Evolutionary conservation across 768 basidiomycete genomes (phyloP).

Genomic region (Butyriboletus loyo): DNA sequence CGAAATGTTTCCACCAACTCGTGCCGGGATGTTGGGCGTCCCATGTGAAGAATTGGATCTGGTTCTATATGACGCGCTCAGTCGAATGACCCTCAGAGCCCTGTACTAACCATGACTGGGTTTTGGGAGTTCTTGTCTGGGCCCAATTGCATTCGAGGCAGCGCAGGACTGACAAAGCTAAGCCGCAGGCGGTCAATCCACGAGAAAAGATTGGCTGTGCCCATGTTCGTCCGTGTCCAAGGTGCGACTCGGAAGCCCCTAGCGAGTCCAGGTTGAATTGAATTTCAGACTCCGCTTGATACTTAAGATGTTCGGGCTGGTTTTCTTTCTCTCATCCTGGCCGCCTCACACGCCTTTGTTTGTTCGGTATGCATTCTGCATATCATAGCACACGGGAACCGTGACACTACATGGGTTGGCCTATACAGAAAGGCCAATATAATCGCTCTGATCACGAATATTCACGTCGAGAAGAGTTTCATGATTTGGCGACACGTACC

Average conservation of each 20-base stretch:
- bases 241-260: not conserved
- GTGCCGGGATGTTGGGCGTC: constrained; percentile 50
- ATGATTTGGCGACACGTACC: constrained; percentile 66
- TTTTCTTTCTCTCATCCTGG: constrained; percentile 30
- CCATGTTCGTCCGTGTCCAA: constrained; percentile 6
- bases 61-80: not conserved
- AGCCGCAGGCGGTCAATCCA: constrained; percentile 27
- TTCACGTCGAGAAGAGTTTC: constrained; percentile 81
- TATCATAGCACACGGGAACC: constrained; percentile 44
- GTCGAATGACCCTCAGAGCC: not conserved
- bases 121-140: constrained; percentile 49
- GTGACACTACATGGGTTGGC: constrained; percentile 45
- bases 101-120: constrained; percentile 60
- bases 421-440: constrained; percentile 60
- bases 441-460: constrained; percentile 79
- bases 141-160: constrained; percentile 60
- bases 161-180: constrained; percentile 35
- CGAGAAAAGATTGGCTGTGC: not conserved
- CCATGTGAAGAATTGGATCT: constrained; percentile 90
- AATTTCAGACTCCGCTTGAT: constrained; percentile 30
- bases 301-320: not conserved
- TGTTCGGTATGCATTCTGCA: constrained; percentile 60
- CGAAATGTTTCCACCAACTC: constrained; percentile 83
- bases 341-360: constrained; percentile 45
- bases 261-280: no score